These are phyloP conservation scores for Adansonia madagascariensis DNA, from an alignment of 441 rosid genomes.

Conservation along the genomic window DNA sequence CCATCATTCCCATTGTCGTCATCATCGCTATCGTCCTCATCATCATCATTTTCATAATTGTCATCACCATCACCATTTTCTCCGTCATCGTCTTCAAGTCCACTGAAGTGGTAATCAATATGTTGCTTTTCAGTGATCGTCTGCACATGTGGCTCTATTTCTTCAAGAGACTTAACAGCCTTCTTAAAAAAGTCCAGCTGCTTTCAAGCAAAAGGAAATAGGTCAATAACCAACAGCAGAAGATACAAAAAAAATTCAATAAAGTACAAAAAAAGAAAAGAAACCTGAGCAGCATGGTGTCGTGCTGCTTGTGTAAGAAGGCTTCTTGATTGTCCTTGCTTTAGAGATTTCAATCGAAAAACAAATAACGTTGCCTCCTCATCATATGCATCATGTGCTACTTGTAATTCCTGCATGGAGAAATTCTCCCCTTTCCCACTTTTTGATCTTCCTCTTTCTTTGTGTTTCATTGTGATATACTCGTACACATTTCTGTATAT, in stretches of 20 bases:
- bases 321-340: constrained; percentile 79
- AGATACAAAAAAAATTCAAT: constrained; percentile 1
- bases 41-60: constrained; percentile 44
- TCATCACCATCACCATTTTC: constrained; percentile 35
- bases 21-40: not conserved
- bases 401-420: constrained; percentile 58
- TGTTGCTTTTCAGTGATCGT: constrained; percentile 57
- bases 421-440: constrained; percentile 63
- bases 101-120: constrained; percentile 66
- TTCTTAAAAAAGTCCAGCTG: constrained; percentile 68
- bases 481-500: constrained; percentile 55
- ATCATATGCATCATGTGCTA: constrained; percentile 68
- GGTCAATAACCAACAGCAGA: constrained; percentile 17
- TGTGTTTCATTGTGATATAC: constrained; percentile 47
- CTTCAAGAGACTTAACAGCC: constrained; percentile 65
- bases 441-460: constrained; percentile 63
- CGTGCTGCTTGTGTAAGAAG: constrained; percentile 82
- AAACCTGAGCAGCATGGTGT: constrained; percentile 85
- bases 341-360: constrained; percentile 70
- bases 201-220: constrained; percentile 25
- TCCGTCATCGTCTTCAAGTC: constrained; percentile 55
- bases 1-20: constrained; percentile 47
- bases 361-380: constrained; percentile 68
- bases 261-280: constrained; percentile 26
- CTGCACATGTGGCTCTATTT: constrained; percentile 65